A percentile compares a stretch with the other conserved stretches of the same genome.
Evolutionary conservation across 768 basidiomycete species (phyloP).

Genomic region (Psilocybe azurescens): DNA sequence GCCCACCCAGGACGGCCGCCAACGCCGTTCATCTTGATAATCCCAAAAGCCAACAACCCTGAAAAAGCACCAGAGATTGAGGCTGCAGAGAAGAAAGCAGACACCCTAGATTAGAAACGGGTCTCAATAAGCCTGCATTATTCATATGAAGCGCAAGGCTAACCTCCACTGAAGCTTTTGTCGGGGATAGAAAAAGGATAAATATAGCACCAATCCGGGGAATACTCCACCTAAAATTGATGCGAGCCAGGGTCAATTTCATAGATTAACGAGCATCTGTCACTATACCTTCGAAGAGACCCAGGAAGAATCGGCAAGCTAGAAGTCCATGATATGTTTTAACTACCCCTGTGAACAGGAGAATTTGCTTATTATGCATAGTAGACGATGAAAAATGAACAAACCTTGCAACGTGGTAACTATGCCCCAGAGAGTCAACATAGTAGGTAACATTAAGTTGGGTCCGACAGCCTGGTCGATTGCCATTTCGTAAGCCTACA

Average conservation of each 20-base stretch:
- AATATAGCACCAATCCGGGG: conserved; percentile 42
- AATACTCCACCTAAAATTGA: conserved; percentile 21
- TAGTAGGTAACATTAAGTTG: conserved; percentile 59
- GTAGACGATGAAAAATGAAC: background rate
- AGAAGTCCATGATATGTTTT: conserved; percentile 49
- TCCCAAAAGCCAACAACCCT: conserved; percentile 65
- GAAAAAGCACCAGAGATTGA: conserved; percentile 62
- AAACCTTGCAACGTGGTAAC: conserved; percentile 52
- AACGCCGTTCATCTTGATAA: conserved; percentile 59
- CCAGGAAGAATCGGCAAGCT: conserved; percentile 54
- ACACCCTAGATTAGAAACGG: conserved; percentile 33
- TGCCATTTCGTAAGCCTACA: too few relatives aligned
- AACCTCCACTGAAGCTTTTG: conserved; percentile 18
- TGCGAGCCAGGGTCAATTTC: conserved; percentile 4
- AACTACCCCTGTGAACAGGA: conserved; percentile 40
- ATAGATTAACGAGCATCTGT: background rate
- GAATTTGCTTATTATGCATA: background rate
- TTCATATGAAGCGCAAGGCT: background rate
- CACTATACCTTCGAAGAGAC: conserved; percentile 51
- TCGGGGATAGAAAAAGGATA: conserved; percentile 40
- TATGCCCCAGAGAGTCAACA: conserved; percentile 62
- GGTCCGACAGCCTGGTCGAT: conserved; percentile 51
- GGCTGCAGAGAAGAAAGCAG: conserved; percentile 41
- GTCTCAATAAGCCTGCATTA: background rate
- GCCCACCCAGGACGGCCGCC: conserved; percentile 61